These are phyloP conservation scores for Nemania bipapillata DNA, from an alignment of 2,329 filamentous ascomycete species.

Conservation along the genomic window DNA sequence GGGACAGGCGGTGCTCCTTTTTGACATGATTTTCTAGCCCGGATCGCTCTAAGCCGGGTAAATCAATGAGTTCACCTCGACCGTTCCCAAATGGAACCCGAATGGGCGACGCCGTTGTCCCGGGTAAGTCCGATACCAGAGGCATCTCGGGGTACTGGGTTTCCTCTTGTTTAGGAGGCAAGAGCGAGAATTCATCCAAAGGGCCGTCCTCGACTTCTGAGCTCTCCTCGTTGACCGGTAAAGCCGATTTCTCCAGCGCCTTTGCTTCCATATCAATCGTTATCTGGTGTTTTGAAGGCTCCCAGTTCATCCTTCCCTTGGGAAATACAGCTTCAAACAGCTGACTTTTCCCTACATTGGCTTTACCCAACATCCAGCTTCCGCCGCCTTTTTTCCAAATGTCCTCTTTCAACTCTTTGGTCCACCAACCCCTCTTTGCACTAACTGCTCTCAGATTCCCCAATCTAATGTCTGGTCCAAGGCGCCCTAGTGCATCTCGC, in stretches of 20 bases:
- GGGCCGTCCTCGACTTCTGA: conserved; percentile 44
- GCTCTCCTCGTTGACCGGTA: background rate
- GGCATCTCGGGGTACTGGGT: conserved; percentile 85
- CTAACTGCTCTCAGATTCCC: conserved; percentile 91
- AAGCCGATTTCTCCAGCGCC: conserved; percentile 1
- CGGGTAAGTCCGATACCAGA: conserved; percentile 84
- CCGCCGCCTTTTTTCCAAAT: conserved; percentile 86
- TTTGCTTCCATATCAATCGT: conserved; percentile 49
- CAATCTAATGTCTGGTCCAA: conserved; percentile 76
- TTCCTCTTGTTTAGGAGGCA: conserved; percentile 80
- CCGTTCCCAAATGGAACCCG: conserved; percentile 88
- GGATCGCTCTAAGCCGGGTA: conserved; percentile 83
- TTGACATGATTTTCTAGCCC: conserved; percentile 77
- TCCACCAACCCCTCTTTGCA: conserved; percentile 90
- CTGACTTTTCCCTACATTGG: conserved; percentile 95
- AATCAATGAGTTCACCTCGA: conserved; percentile 89
- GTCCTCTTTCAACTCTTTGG: conserved; percentile 82
- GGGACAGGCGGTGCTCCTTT: conserved; percentile 69
- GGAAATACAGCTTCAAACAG: conserved; percentile 90
- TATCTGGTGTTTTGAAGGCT: conserved; percentile 54
- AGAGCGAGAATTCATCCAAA: conserved; percentile 64
- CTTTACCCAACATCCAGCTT: conserved; percentile 97
- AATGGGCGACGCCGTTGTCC: conserved; percentile 95
- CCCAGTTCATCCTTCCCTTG: conserved; percentile 68
- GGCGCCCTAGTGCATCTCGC: conserved; percentile 76